phyloP scores from a whole-genome alignment of 2,329 filamentous ascomycete genomes.

The Sporothrix protearum region DNA sequence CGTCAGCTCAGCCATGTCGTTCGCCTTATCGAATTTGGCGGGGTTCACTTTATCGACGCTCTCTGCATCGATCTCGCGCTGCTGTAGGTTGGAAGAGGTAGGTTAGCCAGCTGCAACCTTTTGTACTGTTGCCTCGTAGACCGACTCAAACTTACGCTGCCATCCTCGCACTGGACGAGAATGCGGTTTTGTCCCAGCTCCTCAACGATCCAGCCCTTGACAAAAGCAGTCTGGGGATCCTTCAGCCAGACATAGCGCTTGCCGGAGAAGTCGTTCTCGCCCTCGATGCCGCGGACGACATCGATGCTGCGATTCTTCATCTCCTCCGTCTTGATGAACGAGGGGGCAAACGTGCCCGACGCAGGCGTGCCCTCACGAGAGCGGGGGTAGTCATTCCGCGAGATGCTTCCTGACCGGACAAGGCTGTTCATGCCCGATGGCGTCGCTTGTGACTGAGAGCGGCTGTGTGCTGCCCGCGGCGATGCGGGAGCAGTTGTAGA shows the following conservation, averaged over 20 bases:
- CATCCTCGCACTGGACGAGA: conserved; percentile 90
- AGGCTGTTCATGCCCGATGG: conserved; percentile 4
- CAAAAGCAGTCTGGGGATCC: conserved; percentile 80
- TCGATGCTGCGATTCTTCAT: conserved; percentile 53
- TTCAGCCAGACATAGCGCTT: conserved; percentile 98
- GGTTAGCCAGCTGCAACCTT: conserved; percentile 25
- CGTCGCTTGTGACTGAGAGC: conserved; percentile 33
- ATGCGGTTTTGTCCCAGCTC: conserved; percentile 67
- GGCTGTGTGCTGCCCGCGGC: conserved; percentile 51
- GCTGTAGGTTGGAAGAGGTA: conserved; percentile 45
- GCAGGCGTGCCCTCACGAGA: conserved; percentile 63
- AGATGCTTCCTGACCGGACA: conserved; percentile 28
- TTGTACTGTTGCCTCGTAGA: background rate
- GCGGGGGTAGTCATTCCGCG: conserved; percentile 48
- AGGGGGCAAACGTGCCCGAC: conserved; percentile 86
- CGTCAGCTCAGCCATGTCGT: conserved; percentile 98
- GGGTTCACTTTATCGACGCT: conserved; percentile 98
- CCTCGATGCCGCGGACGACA: conserved; percentile 72
- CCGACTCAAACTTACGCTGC: conserved; percentile 57
- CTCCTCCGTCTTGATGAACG: conserved; percentile 90
- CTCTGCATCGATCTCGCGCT: conserved; percentile 81
- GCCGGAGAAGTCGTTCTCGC: conserved; percentile 97
- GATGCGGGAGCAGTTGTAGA: conserved; percentile 50
- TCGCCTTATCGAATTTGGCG: conserved; percentile 98
- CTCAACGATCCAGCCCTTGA: conserved; percentile 87